These are phyloP conservation scores for Eucalyptus albens DNA, from an alignment of 345 rosid genomes.

Conservation along the genomic window DNA sequence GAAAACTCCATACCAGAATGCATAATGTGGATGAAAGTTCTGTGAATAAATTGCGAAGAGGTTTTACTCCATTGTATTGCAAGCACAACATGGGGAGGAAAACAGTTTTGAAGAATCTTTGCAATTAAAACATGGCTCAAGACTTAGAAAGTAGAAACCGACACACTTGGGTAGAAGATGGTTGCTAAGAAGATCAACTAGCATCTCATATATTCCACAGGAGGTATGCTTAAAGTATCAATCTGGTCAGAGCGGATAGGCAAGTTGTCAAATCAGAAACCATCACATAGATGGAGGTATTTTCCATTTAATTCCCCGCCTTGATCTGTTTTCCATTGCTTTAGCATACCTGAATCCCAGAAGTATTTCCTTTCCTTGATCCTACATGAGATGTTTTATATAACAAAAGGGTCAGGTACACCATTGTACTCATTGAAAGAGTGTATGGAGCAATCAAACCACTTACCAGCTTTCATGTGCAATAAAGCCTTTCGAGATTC, in stretches of 20 bases:
- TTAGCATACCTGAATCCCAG: constrained; percentile 33
- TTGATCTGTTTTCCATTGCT: not conserved
- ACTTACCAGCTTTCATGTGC: constrained; percentile 21
- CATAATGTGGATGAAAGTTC: not conserved
- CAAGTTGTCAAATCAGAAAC: not conserved
- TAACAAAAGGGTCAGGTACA: not conserved
- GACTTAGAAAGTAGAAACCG: not conserved
- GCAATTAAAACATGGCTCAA: not conserved
- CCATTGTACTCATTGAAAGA: not conserved
- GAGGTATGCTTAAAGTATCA: not conserved
- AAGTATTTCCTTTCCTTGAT: constrained; percentile 14
- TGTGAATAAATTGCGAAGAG: not conserved
- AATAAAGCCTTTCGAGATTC: constrained; percentile 36
- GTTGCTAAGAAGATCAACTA: not conserved
- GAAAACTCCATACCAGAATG: not conserved
- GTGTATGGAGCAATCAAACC: not conserved
- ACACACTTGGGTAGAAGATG: not conserved
- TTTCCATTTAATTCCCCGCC: not conserved
- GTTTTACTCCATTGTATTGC: not conserved
- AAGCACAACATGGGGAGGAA: not conserved
- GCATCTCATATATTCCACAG: not conserved
- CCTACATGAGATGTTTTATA: constrained; percentile 24
- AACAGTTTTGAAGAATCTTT: not conserved
- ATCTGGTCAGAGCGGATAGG: not conserved
- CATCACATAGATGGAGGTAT: not conserved